A percentile compares a stretch with the other conserved stretches of the same genome.
phyloP scores from a whole-genome alignment of 2,329 filamentous ascomycete species.

The Trichoderma polysporum region DNA sequence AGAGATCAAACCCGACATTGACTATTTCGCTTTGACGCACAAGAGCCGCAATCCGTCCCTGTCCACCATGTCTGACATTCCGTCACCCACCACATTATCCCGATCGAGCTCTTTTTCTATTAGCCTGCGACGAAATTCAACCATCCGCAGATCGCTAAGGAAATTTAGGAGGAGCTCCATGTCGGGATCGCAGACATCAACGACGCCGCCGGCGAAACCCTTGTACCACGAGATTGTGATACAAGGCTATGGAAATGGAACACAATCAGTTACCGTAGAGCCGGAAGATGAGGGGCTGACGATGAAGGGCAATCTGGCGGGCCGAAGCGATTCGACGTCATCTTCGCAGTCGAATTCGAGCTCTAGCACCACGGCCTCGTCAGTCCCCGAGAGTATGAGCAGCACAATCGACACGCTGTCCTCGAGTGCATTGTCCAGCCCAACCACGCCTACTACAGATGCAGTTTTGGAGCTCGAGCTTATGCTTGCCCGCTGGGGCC shows the following conservation, averaged over 20 bases:
- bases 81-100: conserved; percentile 23
- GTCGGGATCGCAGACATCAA: conserved; percentile 23
- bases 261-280: conserved; percentile 38
- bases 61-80: conserved; percentile 25
- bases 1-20: conserved; percentile 57
- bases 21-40: conserved; percentile 51
- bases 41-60: conserved; percentile 25
- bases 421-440: conserved; percentile 30
- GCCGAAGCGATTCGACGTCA: conserved; percentile 31
- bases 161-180: conserved; percentile 30
- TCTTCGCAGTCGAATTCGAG: conserved; percentile 28
- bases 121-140: conserved; percentile 35
- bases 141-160: conserved; percentile 37
- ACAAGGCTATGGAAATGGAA: conserved; percentile 55
- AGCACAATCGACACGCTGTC: conserved; percentile 30
- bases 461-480: conserved; percentile 24
- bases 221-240: conserved; percentile 53
- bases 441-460: conserved; percentile 22
- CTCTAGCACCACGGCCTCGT: conserved; percentile 25
- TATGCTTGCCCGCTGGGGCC: conserved; percentile 31
- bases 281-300: background rate
- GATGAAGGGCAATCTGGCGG: conserved; percentile 24
- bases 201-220: conserved; percentile 25
- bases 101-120: conserved; percentile 34
- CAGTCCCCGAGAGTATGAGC: conserved; percentile 30